Percentiles rank a stretch among this genome's conserved stretches.
These are phyloP conservation scores for Obba rivulosa DNA, from an alignment of 768 basidiomycete genomes.

Conservation along the genomic window DNA sequence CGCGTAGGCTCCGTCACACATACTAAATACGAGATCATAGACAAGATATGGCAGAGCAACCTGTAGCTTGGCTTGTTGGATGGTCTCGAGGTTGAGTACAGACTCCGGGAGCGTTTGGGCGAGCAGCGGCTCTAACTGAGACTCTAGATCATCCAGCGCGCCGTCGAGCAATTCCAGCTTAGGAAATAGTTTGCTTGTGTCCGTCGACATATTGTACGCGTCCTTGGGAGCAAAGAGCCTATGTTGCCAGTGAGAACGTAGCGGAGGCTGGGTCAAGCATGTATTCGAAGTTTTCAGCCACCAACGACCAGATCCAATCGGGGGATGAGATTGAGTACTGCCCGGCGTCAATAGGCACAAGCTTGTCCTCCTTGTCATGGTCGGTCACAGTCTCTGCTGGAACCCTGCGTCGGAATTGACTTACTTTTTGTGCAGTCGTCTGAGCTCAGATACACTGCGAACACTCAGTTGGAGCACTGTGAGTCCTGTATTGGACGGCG, in stretches of 20 bases:
- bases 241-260: no score
- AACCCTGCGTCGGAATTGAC: not conserved
- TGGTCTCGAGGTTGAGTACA: slow-evolving; percentile 54
- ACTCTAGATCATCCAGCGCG: slow-evolving; percentile 68
- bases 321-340: not conserved
- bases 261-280: not conserved
- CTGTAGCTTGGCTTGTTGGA: slow-evolving; percentile 81
- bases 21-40: slow-evolving; percentile 84
- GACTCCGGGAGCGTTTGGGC: slow-evolving; percentile 65
- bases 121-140: slow-evolving; percentile 59
- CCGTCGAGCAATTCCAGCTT: slow-evolving; percentile 43
- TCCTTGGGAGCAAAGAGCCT: not conserved
- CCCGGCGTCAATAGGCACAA: not conserved
- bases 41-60: slow-evolving; percentile 75
- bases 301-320: not conserved
- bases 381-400: slow-evolving; percentile 10
- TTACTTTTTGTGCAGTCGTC: slow-evolving; percentile 54
- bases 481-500: slow-evolving; percentile 28
- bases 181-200: slow-evolving; percentile 29
- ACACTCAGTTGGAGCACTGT: slow-evolving; percentile 95
- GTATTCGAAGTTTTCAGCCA: not conserved
- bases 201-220: slow-evolving; percentile 27
- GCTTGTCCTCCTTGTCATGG: slow-evolving; percentile 17
- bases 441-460: slow-evolving; percentile 92
- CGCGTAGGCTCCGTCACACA: slow-evolving; percentile 18